These are phyloP conservation scores for Tolypocladium cylindrosporum DNA, from an alignment of 2,329 filamentous ascomycete genomes.

Conservation along the genomic window DNA sequence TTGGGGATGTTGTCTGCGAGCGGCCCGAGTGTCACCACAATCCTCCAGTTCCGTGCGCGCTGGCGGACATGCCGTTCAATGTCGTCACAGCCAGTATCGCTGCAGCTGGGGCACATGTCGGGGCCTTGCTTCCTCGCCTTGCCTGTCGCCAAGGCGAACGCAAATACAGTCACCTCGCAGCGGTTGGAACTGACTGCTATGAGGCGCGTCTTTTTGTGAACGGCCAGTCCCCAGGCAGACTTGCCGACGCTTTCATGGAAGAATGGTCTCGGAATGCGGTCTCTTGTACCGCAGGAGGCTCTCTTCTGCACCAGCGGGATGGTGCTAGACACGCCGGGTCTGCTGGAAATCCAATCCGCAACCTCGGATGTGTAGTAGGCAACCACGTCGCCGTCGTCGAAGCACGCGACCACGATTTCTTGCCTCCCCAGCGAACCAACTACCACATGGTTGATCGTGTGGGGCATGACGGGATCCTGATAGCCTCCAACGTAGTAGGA, in stretches of 20 bases:
- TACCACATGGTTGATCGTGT: slow-evolving; percentile 60
- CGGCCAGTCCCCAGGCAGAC: slow-evolving; percentile 82
- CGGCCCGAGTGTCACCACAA: slow-evolving; percentile 31
- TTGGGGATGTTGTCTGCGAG: slow-evolving; percentile 40
- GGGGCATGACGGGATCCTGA: slow-evolving; percentile 40
- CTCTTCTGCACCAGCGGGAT: slow-evolving; percentile 3
- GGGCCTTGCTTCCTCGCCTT: neutral
- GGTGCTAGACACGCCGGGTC: slow-evolving; percentile 1
- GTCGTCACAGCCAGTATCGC: slow-evolving; percentile 1
- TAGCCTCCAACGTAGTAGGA: slow-evolving; percentile 36
- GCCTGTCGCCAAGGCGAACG: slow-evolving; percentile 26
- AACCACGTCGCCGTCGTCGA: slow-evolving; percentile 66
- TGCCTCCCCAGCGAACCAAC: slow-evolving; percentile 58
- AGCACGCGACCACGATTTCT: slow-evolving; percentile 58
- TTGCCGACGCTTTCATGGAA: slow-evolving; percentile 66
- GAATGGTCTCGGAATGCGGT: slow-evolving; percentile 35
- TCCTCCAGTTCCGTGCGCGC: slow-evolving; percentile 38
- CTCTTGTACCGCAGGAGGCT: slow-evolving; percentile 5
- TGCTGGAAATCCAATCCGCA: slow-evolving; percentile 29
- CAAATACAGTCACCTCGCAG: slow-evolving; percentile 42
- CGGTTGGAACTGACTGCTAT: slow-evolving; percentile 81
- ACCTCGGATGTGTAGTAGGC: slow-evolving; percentile 56
- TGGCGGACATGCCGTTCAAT: slow-evolving; percentile 24
- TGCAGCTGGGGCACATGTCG: slow-evolving; percentile 6
- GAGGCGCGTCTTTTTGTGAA: slow-evolving; percentile 71